Evolutionary conservation across 2,329 filamentous ascomycete genomes (phyloP), one percentile per base, ranked within the genome.

Genomic region (Cladosporium austrohemisphaericum): DNA sequence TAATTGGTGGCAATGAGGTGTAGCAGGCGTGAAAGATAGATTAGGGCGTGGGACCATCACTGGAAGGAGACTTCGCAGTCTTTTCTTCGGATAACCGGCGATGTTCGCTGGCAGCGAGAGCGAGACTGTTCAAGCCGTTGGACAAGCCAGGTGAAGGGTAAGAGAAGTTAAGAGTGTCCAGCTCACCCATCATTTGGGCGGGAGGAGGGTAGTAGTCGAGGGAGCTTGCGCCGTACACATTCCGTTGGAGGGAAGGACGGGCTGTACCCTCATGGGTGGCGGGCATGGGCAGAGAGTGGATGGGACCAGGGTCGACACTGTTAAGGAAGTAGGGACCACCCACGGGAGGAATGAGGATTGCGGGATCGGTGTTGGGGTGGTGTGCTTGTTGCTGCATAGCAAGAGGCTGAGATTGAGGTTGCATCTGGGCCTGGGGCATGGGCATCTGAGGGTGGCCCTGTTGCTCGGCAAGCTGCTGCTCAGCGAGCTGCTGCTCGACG

Each of bases 61-160:
- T 31, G 13, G 44, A 47, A 23, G 44, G 44, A 13, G 33, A 38
- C 16, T 47, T 47, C n/a, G 19, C 9, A 33, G 29, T 25, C 52
- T 66, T 62, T 54, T 66, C 65, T 13, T 59, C 57, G 9, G 61
- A 61, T 46, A 64, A 52, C 26, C 64, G 59, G 22, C 56, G 55
- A 41, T 66, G 63, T 49, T 67, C 65, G 32, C 64, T 62, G 14
- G 65, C 65, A 11, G 65, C 65, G 38, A 67, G 54, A 5, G 65
- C 65, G 33, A 68, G 59, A 40, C 63, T 67, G 55, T 68, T 65
- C n/a, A 68, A 57, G 7, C 65, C 65, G 31, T 67, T 66, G 23
- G 64, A 66, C 10, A 67, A 52, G 18, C 65, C 65, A 18, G 65
- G 65, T n/a, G 64, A 67, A 19, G 65, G 65, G 41, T 68, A 68